Conservation (phyloP, 768 basidiomycete genomes). For the Amylocystis lapponica region DNA sequence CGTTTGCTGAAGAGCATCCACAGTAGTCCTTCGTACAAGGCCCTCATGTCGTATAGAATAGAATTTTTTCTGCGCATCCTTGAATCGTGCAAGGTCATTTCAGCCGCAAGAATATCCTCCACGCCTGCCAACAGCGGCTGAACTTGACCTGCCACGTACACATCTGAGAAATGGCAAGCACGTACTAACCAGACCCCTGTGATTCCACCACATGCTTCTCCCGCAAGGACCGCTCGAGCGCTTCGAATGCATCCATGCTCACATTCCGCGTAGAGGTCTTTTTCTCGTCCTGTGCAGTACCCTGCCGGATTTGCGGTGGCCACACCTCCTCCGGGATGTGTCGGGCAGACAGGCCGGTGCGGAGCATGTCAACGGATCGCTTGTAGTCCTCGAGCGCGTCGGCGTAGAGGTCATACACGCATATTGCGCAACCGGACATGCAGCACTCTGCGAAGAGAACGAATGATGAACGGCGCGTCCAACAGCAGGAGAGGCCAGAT, state of each 20-base stretch:
- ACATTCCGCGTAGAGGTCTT: constrained; percentile 21
- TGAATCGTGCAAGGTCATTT: constrained; percentile 10
- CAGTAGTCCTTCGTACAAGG: constrained; percentile 39
- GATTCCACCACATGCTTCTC: constrained; percentile 33
- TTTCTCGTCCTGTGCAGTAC: constrained; percentile 14
- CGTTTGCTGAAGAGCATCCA: constrained; percentile 49
- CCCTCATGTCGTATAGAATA: constrained; percentile 15
- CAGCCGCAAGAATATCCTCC: background rate
- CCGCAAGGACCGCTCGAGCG: constrained; percentile 55
- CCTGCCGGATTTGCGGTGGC: constrained; percentile 47
- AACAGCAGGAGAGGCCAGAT: background rate
- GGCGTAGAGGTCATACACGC: constrained; percentile 84
- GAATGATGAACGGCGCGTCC: background rate
- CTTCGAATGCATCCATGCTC: constrained; percentile 63
- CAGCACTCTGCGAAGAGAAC: constrained; percentile 65
- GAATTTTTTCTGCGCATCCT: constrained; percentile 13
- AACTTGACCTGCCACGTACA: background rate
- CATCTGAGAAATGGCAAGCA: constrained; percentile 4
- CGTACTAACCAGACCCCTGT: constrained; percentile 2
- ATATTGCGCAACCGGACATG: constrained; percentile 93
- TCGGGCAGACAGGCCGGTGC: constrained; percentile 40
- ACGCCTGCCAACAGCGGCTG: constrained; percentile 1
- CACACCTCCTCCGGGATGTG: constrained; percentile 55
- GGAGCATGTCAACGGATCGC: constrained; percentile 44
- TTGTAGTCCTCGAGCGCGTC: constrained; percentile 64